A percentile compares a stretch with the other conserved stretches of the same genome.
These are phyloP conservation scores for Stereocaulon alpinum DNA, from an alignment of 495 filamentous ascomycete genomes.

Conservation along the genomic window DNA sequence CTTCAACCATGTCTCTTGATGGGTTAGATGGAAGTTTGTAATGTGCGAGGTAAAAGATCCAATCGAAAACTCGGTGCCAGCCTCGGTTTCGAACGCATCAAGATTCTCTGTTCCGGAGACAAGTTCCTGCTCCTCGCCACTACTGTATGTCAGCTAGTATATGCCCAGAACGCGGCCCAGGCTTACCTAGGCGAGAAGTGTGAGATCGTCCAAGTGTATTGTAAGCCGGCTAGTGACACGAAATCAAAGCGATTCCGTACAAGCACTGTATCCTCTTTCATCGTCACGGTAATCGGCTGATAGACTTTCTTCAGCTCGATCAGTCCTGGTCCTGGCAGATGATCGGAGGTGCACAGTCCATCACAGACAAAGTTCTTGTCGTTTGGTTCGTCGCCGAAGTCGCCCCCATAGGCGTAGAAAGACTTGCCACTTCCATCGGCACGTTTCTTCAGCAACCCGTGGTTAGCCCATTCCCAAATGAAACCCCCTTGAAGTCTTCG, in stretches of 20 bases:
- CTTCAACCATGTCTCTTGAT: conserved; percentile 20
- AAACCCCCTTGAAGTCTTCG: conserved; percentile 56
- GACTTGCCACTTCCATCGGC: conserved; percentile 33
- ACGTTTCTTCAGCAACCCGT: conserved; percentile 48
- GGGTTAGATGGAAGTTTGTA: conserved; percentile 16
- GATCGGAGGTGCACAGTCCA: conserved; percentile 48
- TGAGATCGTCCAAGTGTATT: conserved; percentile 1
- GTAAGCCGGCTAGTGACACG: conserved; percentile 24
- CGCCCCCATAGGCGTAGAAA: conserved; percentile 58
- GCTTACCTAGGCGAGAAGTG: conserved; percentile 6
- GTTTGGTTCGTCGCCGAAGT: conserved; percentile 57
- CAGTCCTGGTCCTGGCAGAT: conserved; percentile 49
- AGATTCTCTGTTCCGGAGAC: conserved; percentile 9
- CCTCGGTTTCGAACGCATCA: not conserved
- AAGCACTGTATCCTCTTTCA: conserved; percentile 16
- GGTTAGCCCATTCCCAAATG: conserved; percentile 68
- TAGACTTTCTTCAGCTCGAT: conserved; percentile 52
- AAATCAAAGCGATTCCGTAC: conserved; percentile 47
- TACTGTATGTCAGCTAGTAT: not conserved
- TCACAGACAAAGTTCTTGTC: conserved; percentile 58
- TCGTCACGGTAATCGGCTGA: conserved; percentile 37
- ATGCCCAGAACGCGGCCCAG: not conserved
- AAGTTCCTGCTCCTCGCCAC: conserved; percentile 18
- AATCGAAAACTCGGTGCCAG: conserved; percentile 4
- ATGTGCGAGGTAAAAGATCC: not conserved